Evolutionary conservation across 495 filamentous ascomycete species (phyloP), one percentile per base, ranked within the genome.

Genomic region (Pseudevernia furfuracea): DNA sequence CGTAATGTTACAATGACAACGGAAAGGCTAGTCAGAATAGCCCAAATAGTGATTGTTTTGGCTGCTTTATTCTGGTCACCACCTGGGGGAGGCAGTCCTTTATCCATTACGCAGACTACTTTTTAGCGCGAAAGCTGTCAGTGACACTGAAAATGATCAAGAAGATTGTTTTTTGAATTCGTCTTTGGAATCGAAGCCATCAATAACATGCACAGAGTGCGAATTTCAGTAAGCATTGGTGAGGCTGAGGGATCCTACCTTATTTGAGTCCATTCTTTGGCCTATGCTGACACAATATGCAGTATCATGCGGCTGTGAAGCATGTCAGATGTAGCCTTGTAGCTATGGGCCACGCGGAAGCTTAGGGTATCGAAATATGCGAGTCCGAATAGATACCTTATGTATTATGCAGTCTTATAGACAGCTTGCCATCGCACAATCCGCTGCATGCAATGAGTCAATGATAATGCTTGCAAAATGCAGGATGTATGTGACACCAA

Each of bases 1-100:
- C 49, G 49, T 30, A 53, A 11, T 0, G 49, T 53, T 32, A 53
- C 49, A 53, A 14, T 19, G 49, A 6, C 28, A 19, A 53, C 5
- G 49, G 49, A 53, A 34, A 53, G 49, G 49, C 49, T 53, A 6
- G 28, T 34, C 49, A 53, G 19, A 53, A 32, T 15, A 32, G 49
- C 49, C 49, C 49, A 53, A 19, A 53, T 53, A 32, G 49, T 34
- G 49, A 53, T 53, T 53, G 28, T 53, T 32, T 32, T 30, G 49
- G 49, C 28, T 32, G 49, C 49, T 53, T 34, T 32, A 53, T 34
- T 53, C 49, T 53, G 49, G 49, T 53, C 49, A 53, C 49, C 49
- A 53, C 12, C 49, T 32, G 49, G 49, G 9, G 49, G 49, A 53
- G 49, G 49, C 49, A 17, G 25, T 52, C 49, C 49, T 32, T 30